A percentile compares a stretch with the other conserved stretches of the same genome.
These are phyloP conservation scores for Penicillium oxalicum DNA, from an alignment of 2,329 filamentous ascomycete species.

Conservation along the genomic window DNA sequence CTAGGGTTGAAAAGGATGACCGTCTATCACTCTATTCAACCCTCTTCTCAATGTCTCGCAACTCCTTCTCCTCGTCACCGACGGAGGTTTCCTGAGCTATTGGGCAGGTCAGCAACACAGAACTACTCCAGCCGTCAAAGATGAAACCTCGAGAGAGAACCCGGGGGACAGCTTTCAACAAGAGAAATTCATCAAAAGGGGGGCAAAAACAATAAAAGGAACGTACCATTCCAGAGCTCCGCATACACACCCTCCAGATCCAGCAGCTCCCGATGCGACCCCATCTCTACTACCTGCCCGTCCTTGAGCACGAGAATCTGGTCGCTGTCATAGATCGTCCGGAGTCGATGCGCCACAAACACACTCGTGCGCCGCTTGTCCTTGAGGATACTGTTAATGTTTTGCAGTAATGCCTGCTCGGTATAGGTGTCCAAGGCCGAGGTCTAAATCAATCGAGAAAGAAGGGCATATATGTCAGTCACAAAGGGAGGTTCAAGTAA, in stretches of 20 bases:
- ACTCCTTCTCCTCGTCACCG: no score
- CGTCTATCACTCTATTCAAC: no score
- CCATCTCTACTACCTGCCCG: conserved; percentile 79
- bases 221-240: conserved; percentile 81
- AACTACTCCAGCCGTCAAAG: no score
- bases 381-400: conserved; percentile 86
- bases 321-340: conserved; percentile 91
- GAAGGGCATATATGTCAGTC: neutral
- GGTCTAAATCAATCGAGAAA: conserved; percentile 44
- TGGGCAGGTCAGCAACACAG: no score
- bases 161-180: no score
- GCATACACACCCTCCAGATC: conserved; percentile 69
- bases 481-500: no score
- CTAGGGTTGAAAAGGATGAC: no score
- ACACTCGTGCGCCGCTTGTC: conserved; percentile 88
- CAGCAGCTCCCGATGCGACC: conserved; percentile 79
- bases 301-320: conserved; percentile 85
- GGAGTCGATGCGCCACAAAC: conserved; percentile 85
- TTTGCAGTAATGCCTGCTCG: conserved; percentile 80
- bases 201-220: no score
- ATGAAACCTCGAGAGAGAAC: no score
- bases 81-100: no score
- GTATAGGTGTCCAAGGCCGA: conserved; percentile 90
- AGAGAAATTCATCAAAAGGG: no score
- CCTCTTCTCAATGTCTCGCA: no score